A percentile compares a stretch with the other conserved stretches of the same genome.
Conservation (phyloP, 1,284 basidiomycete species). For the Gastroboletus turbinatus region DNA sequence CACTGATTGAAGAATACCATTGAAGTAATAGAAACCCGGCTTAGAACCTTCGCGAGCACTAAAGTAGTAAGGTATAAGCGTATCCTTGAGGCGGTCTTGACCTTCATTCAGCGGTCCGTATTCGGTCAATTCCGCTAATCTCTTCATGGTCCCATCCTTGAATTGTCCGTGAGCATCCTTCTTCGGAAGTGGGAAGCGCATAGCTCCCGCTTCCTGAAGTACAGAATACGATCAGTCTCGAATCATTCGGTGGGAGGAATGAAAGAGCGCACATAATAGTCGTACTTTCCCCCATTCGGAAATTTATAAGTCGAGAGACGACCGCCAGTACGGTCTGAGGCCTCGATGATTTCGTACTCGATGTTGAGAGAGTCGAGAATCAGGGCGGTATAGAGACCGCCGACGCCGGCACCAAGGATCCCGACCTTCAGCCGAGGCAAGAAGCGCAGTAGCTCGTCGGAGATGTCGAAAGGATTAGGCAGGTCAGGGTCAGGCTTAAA, state of each 20-base stretch:
- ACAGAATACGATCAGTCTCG: background rate
- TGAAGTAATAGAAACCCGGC: constrained; percentile 15
- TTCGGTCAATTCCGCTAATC: constrained; percentile 25
- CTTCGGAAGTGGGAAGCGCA: constrained; percentile 36
- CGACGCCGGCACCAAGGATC: constrained; percentile 28
- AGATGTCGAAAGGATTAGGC: background rate
- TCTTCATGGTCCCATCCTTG: constrained; percentile 31
- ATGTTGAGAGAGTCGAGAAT: constrained; percentile 37
- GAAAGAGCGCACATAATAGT: constrained; percentile 16
- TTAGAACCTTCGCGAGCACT: background rate
- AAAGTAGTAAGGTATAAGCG: constrained; percentile 17
- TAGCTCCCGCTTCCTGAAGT: constrained; percentile 34
- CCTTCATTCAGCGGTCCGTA: constrained; percentile 12
- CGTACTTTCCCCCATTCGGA: constrained; percentile 6
- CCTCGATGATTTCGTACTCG: constrained; percentile 38
- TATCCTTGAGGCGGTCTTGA: no score
- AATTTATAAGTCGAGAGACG: constrained; percentile 36
- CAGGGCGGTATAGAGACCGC: constrained; percentile 39
- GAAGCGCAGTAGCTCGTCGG: background rate
- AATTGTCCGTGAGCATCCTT: constrained; percentile 6
- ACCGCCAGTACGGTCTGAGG: constrained; percentile 31
- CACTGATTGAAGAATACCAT: background rate
- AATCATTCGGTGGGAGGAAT: background rate
- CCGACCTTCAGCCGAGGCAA: constrained; percentile 15
- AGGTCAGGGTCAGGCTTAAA: background rate